Evolutionary conservation across 352 stramenopile genomes (phyloP), one percentile per base, ranked within the genome.

Genomic region (Globisporangium ultimum): DNA sequence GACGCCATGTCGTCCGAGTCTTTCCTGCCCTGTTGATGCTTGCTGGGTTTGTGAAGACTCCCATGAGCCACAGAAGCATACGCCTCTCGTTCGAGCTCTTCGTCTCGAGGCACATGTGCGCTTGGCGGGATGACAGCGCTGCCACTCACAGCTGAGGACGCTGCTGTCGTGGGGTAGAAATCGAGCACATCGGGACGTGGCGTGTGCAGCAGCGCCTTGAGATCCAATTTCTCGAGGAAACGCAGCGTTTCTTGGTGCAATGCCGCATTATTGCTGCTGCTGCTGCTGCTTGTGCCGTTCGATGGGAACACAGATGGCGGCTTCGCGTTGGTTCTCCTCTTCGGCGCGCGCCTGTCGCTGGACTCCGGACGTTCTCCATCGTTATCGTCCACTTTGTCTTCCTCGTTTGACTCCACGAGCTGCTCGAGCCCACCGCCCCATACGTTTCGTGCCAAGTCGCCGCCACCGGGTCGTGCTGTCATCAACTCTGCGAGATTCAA

Each of bases 201-300:
- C 10, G 79, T 83, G 40, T 81, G 64, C 28, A 90, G 55, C 18
- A 90, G 66, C n/a, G 70, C 54, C 52, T 88, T 87, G 15, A 90
- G 59, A 24, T 90, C 74, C 42, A 90, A 54, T 12, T 74, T 79
- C 53, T 87, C 80, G 4, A 90, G 67, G 40, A 87, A 86, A 5
- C 63, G 60, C 17, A 86, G 54, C 3, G 80, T 76, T 55, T 88
- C 76, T 46, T 80, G 61, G 8, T 87, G 67, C 15, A 85, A 38
- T 14, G 28, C 55, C 5, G 47, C 36, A 7, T 55, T 64, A 15
- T 52, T 66, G 48, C 13, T 46, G 21, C 43, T 24, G 36, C 14
- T 66, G 48, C 13, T 46, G 21, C 43, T 24, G 36, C 14, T 28
- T 5, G 24, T 58, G n/a, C 8, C 3, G 15, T 10, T 53, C 10